Percentiles rank a stretch among this genome's conserved stretches.
Conservation (phyloP, 2,329 filamentous ascomycete genomes). For the Phaeosphaeria sp. region DNA sequence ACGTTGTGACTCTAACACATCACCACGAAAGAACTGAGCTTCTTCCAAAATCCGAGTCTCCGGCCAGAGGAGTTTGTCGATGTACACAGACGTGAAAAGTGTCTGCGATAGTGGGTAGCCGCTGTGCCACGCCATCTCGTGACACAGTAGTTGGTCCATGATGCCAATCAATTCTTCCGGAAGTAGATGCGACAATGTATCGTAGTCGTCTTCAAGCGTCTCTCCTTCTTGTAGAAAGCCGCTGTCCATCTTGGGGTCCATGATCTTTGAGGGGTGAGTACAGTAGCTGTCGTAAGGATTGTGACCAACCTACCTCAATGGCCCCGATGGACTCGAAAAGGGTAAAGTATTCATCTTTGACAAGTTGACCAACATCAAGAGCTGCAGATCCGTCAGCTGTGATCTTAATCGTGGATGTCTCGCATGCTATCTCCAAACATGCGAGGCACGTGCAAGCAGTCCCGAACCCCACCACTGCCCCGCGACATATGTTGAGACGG, state of each 20-base stretch:
- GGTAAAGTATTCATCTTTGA: slow-evolving; percentile 94
- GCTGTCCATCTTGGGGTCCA: slow-evolving; percentile 99
- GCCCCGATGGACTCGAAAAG: slow-evolving; percentile 93
- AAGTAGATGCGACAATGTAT: slow-evolving; percentile 70
- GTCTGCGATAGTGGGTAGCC: slow-evolving; percentile 97
- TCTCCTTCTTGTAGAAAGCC: slow-evolving; percentile 81
- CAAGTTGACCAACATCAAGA: slow-evolving; percentile 78
- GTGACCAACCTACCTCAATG: slow-evolving; percentile 64
- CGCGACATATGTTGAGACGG: background rate
- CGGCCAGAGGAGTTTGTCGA: slow-evolving; percentile 81
- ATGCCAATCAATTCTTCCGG: slow-evolving; percentile 88
- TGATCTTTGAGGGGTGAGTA: slow-evolving; percentile 69
- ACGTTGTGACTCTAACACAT: slow-evolving; percentile 25
- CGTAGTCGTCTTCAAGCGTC: slow-evolving; percentile 82
- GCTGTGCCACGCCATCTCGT: slow-evolving; percentile 97
- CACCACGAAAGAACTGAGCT: slow-evolving; percentile 63
- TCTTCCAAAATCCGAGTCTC: slow-evolving; percentile 69
- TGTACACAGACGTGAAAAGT: slow-evolving; percentile 88
- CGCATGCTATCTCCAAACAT: background rate
- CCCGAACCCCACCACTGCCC: slow-evolving; percentile 18
- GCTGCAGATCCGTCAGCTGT: slow-evolving; percentile 57
- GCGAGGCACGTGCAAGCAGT: slow-evolving; percentile 7
- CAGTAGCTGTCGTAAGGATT: background rate
- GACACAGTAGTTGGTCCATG: slow-evolving; percentile 89
- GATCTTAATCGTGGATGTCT: background rate